Evolutionary conservation across 805 yeast species (phyloP).

Genomic region (Hanseniaspora clermontiae): DNA sequence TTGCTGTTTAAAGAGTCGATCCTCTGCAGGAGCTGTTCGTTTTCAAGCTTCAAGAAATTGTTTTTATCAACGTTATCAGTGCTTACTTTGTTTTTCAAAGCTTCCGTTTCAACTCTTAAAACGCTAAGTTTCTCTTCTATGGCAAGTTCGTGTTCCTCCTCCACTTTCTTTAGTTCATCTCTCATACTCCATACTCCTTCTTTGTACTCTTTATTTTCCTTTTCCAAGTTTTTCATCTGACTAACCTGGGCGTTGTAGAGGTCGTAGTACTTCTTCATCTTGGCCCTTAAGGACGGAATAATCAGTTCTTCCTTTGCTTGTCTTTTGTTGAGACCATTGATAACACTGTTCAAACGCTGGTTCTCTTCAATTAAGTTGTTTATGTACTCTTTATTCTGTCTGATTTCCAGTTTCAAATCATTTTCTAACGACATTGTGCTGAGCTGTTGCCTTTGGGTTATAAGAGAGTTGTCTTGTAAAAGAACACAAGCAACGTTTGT

Average conservation of each 20-base stretch:
- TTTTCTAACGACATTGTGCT: slow-evolving; percentile 2
- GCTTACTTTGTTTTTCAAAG: neutral
- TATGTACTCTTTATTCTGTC: slow-evolving; percentile 3
- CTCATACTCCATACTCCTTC: neutral
- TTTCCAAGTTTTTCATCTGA: neutral
- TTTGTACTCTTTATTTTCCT: neutral
- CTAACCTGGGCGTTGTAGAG: neutral
- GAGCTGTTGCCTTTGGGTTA: too few species aligned
- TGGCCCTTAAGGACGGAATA: neutral
- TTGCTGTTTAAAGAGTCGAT: neutral
- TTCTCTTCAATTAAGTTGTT: neutral
- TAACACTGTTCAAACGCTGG: neutral
- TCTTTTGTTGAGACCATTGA: neutral
- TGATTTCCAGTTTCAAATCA: slow-evolving; percentile 2
- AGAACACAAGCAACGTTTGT: too few species aligned
- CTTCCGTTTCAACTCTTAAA: neutral
- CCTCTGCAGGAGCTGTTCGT: neutral
- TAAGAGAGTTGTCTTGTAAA: too few species aligned
- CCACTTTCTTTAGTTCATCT: neutral
- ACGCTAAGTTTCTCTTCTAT: neutral
- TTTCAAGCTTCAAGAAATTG: neutral
- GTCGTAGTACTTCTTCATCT: slow-evolving; percentile 3
- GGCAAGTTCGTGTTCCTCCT: neutral
- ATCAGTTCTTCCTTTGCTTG: neutral
- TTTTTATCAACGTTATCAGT: neutral